phyloP scores from a whole-genome alignment of 768 basidiomycete genomes.

The Mycena latifolia region DNA sequence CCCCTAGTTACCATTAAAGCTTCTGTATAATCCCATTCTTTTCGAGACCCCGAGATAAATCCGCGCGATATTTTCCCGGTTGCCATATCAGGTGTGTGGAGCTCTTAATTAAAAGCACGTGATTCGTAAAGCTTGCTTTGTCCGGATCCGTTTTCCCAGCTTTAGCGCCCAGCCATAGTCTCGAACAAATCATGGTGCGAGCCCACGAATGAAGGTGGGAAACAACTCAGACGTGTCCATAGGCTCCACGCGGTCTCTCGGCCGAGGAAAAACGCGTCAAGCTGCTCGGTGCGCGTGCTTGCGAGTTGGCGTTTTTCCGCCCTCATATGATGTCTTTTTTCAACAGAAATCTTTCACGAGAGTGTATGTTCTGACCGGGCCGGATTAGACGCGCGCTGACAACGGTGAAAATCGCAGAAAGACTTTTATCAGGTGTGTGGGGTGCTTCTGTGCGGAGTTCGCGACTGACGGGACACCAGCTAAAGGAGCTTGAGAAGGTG shows the following conservation, averaged over 20 bases:
- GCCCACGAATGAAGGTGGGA: not conserved
- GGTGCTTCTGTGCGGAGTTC: not conserved
- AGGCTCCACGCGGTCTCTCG: constrained; percentile 87
- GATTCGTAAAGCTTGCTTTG: not conserved
- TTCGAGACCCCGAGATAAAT: too few species aligned
- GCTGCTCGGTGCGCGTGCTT: constrained; percentile 58
- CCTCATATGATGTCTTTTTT: not conserved
- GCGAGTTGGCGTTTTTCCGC: not conserved
- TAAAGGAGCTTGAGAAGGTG: constrained; percentile 92
- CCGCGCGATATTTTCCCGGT: constrained; percentile 1
- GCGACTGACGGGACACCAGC: constrained; percentile 49
- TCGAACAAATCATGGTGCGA: constrained; percentile 7
- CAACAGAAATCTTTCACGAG: constrained; percentile 90
- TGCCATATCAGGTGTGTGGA: not conserved
- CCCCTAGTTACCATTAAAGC: not conserved
- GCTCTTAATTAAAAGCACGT: not conserved
- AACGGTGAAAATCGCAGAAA: constrained; percentile 61
- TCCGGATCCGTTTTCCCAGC: not conserved
- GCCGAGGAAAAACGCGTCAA: constrained; percentile 92
- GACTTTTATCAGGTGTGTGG: constrained; percentile 81
- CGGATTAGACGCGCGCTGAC: not conserved
- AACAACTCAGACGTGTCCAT: not conserved
- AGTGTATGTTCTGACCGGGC: constrained; percentile 59
- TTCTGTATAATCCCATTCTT: too few species aligned
- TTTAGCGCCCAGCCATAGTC: not conserved